Conservation (phyloP, 2,329 filamentous ascomycete genomes). For the Fusarium nelsonii region DNA sequence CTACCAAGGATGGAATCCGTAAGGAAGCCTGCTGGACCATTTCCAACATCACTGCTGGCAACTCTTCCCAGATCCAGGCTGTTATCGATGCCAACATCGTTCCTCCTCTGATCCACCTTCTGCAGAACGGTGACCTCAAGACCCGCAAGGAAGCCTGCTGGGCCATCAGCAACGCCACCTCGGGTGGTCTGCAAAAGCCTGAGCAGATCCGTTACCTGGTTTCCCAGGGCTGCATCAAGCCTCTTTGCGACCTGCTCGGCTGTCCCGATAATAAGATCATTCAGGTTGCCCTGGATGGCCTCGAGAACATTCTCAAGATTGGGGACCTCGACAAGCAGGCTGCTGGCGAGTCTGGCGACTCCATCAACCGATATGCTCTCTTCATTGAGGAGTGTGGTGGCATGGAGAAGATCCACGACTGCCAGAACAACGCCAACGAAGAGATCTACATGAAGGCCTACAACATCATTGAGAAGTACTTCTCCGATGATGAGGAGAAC, state of each 20-base stretch:
- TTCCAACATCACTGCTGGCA: constrained; percentile 97
- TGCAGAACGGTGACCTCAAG: constrained; percentile 98
- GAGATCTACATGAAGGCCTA: constrained; percentile 99
- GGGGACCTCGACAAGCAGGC: constrained; percentile 98
- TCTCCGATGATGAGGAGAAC: constrained; percentile 97
- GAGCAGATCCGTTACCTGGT: constrained; percentile 98
- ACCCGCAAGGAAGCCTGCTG: constrained; percentile 99
- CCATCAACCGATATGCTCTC: constrained; percentile 95
- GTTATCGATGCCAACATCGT: constrained; percentile 98
- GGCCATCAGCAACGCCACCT: constrained; percentile 99
- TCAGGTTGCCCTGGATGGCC: constrained; percentile 94
- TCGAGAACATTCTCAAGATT: constrained; percentile 99
- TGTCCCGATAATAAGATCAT: constrained; percentile 99
- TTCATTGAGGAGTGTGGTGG: constrained; percentile 99
- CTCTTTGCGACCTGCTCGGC: constrained; percentile 90
- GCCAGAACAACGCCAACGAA: constrained; percentile 99
- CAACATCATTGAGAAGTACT: constrained; percentile 99
- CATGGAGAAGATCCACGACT: constrained; percentile 99
- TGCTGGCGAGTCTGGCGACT: constrained; percentile 77
- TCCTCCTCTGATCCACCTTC: constrained; percentile 92
- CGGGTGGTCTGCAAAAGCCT: constrained; percentile 96
- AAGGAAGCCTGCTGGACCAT: constrained; percentile 99
- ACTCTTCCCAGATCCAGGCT: constrained; percentile 96
- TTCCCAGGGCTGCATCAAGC: constrained; percentile 93
- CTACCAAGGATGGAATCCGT: constrained; percentile 97